Percentiles rank a stretch among this genome's conserved stretches.
Conservation (phyloP, 768 basidiomycete genomes). For the Suillus alpinus region DNA sequence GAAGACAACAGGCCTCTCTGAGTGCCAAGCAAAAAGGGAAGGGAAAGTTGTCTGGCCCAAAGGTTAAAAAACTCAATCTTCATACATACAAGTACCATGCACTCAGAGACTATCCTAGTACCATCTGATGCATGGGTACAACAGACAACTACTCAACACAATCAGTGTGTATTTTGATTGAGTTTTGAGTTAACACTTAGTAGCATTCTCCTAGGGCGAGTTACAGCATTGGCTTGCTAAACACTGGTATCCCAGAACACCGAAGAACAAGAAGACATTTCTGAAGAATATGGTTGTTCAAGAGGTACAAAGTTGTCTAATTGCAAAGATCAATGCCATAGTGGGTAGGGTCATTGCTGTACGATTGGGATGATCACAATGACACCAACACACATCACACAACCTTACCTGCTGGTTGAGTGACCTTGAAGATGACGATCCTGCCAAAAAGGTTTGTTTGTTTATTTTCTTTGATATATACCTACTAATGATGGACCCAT, state of each 20-base stretch:
- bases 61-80: conserved; percentile 8
- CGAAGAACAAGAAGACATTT: conserved; percentile 25
- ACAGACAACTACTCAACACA: conserved; percentile 29
- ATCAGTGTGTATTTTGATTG: conserved; percentile 7
- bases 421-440: conserved; percentile 17
- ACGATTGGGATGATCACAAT: no score
- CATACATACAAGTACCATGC: conserved; percentile 10
- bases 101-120: conserved; percentile 7
- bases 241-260: conserved; percentile 32
- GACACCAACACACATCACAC: not conserved
- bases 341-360: not conserved
- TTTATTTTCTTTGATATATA: not conserved
- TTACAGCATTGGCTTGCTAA: conserved; percentile 36
- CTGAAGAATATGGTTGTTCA: conserved; percentile 26
- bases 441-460: conserved; percentile 17
- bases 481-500: conserved; percentile 7
- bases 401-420: conserved; percentile 13
- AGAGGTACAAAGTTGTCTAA: conserved; percentile 12
- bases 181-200: not conserved
- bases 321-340: conserved; percentile 13
- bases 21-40: not conserved
- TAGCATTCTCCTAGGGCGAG: conserved; percentile 29
- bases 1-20: conserved; percentile 1
- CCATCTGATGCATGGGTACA: not conserved
- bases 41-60: not conserved